Percentiles rank a stretch among this genome's conserved stretches.
These are phyloP conservation scores for Ampelocalamus luodianensis DNA, from an alignment of 176 grass and related monocot genomes.

Conservation along the genomic window DNA sequence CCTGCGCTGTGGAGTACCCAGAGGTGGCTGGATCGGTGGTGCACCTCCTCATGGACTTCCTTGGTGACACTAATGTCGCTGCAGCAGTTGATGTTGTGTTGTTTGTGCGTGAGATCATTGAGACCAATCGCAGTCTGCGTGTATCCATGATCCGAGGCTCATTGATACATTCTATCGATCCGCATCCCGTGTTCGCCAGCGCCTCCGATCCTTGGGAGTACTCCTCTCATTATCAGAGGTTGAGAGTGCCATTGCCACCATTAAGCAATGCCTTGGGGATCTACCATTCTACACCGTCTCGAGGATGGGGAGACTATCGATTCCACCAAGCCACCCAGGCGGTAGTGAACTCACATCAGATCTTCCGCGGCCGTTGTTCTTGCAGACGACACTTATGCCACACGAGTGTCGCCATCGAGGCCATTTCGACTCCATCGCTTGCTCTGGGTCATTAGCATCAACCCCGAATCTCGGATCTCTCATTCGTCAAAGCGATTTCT, in stretches of 20 bases:
- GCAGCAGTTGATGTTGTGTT: constrained; percentile 73
- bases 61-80: constrained; percentile 73
- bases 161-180: constrained; percentile 77
- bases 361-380: constrained; percentile 70
- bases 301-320: constrained; percentile 61
- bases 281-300: constrained; percentile 66
- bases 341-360: constrained; percentile 45
- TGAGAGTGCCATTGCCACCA: constrained; percentile 60
- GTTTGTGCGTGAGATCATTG: constrained; percentile 80
- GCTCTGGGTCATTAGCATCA: constrained; percentile 46
- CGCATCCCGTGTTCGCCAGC: constrained; percentile 70
- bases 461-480: constrained; percentile 63
- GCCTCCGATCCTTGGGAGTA: constrained; percentile 88
- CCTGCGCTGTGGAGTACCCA: constrained; percentile 61
- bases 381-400: constrained; percentile 72
- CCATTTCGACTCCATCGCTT: constrained; percentile 48
- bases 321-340: constrained; percentile 48
- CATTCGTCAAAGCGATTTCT: constrained; percentile 73
- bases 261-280: constrained; percentile 73
- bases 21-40: constrained; percentile 75
- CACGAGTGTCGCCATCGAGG: constrained; percentile 68
- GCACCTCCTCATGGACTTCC: constrained; percentile 87
- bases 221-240: constrained; percentile 74
- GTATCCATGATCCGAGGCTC: constrained; percentile 78
- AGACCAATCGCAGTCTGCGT: constrained; percentile 75